These are phyloP conservation scores for Cochlearia excelsa DNA, from an alignment of 345 rosid genomes.

Conservation along the genomic window DNA sequence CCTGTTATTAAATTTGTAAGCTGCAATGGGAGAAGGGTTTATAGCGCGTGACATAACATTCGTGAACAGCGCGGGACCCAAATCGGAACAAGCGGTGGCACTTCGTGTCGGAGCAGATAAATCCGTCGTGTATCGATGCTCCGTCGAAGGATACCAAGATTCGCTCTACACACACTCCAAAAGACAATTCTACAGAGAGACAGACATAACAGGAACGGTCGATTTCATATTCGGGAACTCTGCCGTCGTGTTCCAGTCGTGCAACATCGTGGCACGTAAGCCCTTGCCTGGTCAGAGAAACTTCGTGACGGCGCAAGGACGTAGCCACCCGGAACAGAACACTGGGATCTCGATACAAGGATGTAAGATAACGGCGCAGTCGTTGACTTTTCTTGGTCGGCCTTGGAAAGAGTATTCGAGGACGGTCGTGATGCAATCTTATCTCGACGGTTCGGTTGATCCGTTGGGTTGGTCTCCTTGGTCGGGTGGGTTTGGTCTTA, in stretches of 20 bases:
- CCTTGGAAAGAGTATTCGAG: constrained; percentile 68
- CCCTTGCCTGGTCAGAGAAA: constrained; percentile 47
- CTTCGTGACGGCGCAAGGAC: constrained; percentile 66
- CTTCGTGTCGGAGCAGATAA: constrained; percentile 52
- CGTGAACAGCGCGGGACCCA: constrained; percentile 60
- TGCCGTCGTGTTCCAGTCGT: constrained; percentile 55
- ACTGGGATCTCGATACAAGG: constrained; percentile 57
- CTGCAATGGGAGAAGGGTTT: constrained; percentile 53
- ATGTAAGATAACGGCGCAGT: constrained; percentile 45
- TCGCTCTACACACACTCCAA: constrained; percentile 61
- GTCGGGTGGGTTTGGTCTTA: constrained; percentile 35
- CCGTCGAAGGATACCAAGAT: constrained; percentile 54
- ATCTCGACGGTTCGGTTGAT: constrained; percentile 41
- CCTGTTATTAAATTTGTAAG: constrained; percentile 20
- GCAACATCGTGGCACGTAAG: constrained; percentile 47
- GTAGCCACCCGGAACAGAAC: constrained; percentile 50
- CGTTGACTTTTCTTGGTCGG: constrained; percentile 55
- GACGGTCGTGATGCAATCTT: constrained; percentile 56
- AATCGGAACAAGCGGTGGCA: constrained; percentile 63
- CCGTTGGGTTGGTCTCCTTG: constrained; percentile 62
- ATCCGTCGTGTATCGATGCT: constrained; percentile 47
- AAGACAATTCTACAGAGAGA: constrained; percentile 51
- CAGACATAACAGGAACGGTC: constrained; percentile 48
- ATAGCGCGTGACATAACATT: constrained; percentile 61
- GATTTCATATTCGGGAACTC: constrained; percentile 74